Percentiles rank a stretch among this genome's conserved stretches.
These are phyloP conservation scores for Basidiobolus meristosporus DNA, from an alignment of 371 early-diverging fungal genomes.

Conservation along the genomic window DNA sequence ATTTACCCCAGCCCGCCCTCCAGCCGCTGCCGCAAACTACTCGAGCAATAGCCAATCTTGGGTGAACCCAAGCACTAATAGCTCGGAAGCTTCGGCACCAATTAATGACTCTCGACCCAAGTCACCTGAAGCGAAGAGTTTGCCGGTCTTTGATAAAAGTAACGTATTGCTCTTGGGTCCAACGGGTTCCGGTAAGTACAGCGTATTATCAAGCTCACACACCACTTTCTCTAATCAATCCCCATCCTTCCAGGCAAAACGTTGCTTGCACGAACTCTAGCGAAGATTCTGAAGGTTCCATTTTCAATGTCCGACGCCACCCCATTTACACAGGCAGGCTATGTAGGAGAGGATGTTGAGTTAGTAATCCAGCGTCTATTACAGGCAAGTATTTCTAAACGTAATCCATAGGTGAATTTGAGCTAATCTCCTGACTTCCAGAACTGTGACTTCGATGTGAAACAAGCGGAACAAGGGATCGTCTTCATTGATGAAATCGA, in stretches of 20 bases:
- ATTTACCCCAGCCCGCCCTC: too few species aligned
- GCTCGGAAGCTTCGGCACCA: slow-evolving; percentile 2
- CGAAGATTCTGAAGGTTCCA: slow-evolving; percentile 71
- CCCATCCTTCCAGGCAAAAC: slow-evolving; percentile 40
- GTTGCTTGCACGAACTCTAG: slow-evolving; percentile 62
- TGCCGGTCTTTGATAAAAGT: slow-evolving; percentile 66
- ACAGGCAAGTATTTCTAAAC: slow-evolving; percentile 27
- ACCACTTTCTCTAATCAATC: not conserved
- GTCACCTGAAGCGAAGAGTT: slow-evolving; percentile 4
- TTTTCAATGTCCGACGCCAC: slow-evolving; percentile 89
- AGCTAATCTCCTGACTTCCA: too few species aligned
- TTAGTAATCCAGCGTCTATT: slow-evolving; percentile 63
- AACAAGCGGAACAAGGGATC: slow-evolving; percentile 71
- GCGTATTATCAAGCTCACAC: slow-evolving; percentile 5
- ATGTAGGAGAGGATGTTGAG: slow-evolving; percentile 90
- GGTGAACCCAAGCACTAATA: slow-evolving; percentile 2
- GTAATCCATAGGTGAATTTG: too few species aligned
- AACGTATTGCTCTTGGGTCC: slow-evolving; percentile 76
- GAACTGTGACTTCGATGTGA: slow-evolving; percentile 72
- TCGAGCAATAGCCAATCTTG: too few species aligned
- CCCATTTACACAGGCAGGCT: slow-evolving; percentile 82
- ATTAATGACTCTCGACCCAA: slow-evolving; percentile 3
- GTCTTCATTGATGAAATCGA: slow-evolving; percentile 90
- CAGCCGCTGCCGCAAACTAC: too few species aligned
- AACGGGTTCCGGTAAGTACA: slow-evolving; percentile 52